phyloP scores from a whole-genome alignment of 441 rosid genomes.

The Erodium trifolium region DNA sequence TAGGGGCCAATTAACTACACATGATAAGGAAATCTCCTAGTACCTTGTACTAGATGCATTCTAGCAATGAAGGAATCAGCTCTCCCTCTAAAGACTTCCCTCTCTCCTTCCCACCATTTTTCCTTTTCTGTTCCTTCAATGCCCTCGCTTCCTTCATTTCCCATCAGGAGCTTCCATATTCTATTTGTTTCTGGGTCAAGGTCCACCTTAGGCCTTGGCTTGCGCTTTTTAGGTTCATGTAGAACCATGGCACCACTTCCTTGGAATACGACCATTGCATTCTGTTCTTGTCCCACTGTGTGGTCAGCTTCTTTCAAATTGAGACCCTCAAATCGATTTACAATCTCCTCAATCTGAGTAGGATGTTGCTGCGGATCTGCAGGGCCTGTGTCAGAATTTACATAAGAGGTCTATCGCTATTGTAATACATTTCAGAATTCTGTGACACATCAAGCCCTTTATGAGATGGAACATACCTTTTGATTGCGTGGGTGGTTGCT shows the following conservation, averaged over 20 bases:
- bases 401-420: conserved; percentile 18
- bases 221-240: conserved; percentile 42
- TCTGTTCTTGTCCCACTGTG: conserved; percentile 30
- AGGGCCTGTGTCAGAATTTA: conserved; percentile 32
- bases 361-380: conserved; percentile 24
- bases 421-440: conserved; percentile 15
- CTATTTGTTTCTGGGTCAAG: conserved; percentile 82
- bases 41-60: conserved; percentile 99
- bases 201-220: conserved; percentile 80
- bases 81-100: conserved; percentile 69
- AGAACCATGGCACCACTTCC: conserved; percentile 54
- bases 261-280: conserved; percentile 49
- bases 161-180: conserved; percentile 84
- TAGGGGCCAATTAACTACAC: conserved; percentile 12
- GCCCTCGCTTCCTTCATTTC: conserved; percentile 50
- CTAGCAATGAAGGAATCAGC: conserved; percentile 88
- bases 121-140: conserved; percentile 41
- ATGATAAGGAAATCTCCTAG: conserved; percentile 14
- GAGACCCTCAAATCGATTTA: conserved; percentile 37
- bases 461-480: conserved; percentile 38
- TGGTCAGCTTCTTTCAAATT: conserved; percentile 29
- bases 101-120: conserved; percentile 85
- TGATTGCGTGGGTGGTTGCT: conserved; percentile 27
- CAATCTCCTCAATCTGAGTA: conserved; percentile 39
- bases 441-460: conserved; percentile 13